Evolutionary conservation across 2,329 filamentous ascomycete species (phyloP), one percentile per base, ranked within the genome.

Genomic region (Talaromyces sp.): DNA sequence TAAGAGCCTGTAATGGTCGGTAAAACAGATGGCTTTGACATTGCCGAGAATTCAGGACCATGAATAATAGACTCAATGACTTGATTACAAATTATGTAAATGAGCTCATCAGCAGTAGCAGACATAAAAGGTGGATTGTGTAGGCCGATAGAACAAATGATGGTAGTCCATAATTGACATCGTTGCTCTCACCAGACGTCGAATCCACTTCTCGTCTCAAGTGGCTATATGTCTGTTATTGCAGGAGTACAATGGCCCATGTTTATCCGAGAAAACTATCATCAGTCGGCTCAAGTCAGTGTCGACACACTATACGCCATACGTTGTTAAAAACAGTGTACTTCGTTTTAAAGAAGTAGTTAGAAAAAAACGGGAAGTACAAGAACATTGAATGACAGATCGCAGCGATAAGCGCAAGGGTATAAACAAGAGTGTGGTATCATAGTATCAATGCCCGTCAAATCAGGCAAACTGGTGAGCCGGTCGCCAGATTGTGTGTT

Each of bases 401-500:
- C 18, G 42, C 55, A 28, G 28, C 11, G n/a, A 33, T 28, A 4
- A 59, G 57, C 28, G 31, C 5, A 55, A 59, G 61, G 62, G 58
- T 59, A 60, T 63, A 63, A 63, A 44, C 35, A 52, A 44, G 48
- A 54, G 52, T 62, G 52, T 63, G 62, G 62, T 63, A 63, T 63
- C 62, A 60, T 60, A 39, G 50, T 39, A 57, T 60, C 40, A 57
- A 60, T 42, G 60, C 60, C 39, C n/a, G 48, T 60, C 48, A 50
- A 33, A 39, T 60, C 46, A 42, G 40, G 18, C 31, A 37, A 48
- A 46, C 39, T 33, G 58, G 35, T 16, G 46, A 42, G 58, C 48
- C 46, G 18, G 35, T 42, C 46, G 42, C 46, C 54, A 56, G 44
- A 62, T 35, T 52, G 50, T 18, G 23, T 9, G 31, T 54, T 54